Conservation (phyloP, 1,139 yeast species). For the Debaryomyces sp. region DNA sequence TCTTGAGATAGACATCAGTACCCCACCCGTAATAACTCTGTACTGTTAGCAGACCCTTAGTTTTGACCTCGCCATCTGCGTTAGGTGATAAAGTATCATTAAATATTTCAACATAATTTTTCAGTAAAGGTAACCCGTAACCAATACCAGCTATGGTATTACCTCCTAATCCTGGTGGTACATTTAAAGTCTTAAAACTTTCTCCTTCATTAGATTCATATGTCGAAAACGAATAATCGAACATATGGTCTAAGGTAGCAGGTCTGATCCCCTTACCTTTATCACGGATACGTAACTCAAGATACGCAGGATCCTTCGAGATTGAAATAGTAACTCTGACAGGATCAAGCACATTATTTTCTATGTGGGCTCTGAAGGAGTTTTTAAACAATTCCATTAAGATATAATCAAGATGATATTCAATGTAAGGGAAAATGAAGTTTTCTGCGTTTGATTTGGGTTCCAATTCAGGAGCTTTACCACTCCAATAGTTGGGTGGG, state of each 20-base stretch:
- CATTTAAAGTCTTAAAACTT: slow-evolving; percentile 59
- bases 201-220: slow-evolving; percentile 65
- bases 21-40: slow-evolving; percentile 90
- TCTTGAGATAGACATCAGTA: slow-evolving; percentile 48
- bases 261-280: slow-evolving; percentile 88
- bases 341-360: slow-evolving; percentile 60
- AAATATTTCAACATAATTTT: slow-evolving; percentile 50
- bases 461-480: slow-evolving; percentile 27
- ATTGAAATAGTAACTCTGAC: slow-evolving; percentile 69
- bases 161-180: slow-evolving; percentile 72
- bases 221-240: slow-evolving; percentile 86
- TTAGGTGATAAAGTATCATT: slow-evolving; percentile 33
- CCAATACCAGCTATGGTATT: slow-evolving; percentile 94
- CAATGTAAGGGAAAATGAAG: slow-evolving; percentile 72
- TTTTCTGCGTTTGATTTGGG: slow-evolving; percentile 21
- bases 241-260: slow-evolving; percentile 62
- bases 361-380: slow-evolving; percentile 84
- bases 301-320: slow-evolving; percentile 39
- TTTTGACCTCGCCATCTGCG: slow-evolving; percentile 14
- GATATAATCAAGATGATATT: slow-evolving; percentile 84
- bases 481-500: slow-evolving; percentile 38
- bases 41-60: slow-evolving; percentile 70
- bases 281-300: slow-evolving; percentile 78
- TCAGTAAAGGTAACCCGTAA: slow-evolving; percentile 86
- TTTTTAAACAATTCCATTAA: slow-evolving; percentile 87